Evolutionary conservation across 1,284 basidiomycete genomes (phyloP), one percentile per base, ranked within the genome.

Genomic region (Fereydounia khargensis): DNA sequence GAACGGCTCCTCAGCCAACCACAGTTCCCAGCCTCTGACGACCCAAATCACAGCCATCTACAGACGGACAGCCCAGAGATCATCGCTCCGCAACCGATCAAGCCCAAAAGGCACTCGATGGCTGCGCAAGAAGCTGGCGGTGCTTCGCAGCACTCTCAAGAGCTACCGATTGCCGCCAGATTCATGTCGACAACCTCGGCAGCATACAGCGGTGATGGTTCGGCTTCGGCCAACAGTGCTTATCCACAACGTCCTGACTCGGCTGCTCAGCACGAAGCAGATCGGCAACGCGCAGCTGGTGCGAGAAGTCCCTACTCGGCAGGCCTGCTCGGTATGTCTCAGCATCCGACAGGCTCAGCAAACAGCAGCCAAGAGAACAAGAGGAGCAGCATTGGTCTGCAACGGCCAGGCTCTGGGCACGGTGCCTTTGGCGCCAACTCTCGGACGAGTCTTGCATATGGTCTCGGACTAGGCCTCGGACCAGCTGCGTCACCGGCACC

Each of bases 141-240:
- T n/a, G n/a, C n/a, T n/a, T n/a, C n/a, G n/a, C n/a, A n/a, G n/a
- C n/a, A n/a, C 7, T 6, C 16, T 18, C 16, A 3, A 9, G 62
- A 68, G 22, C 46, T 70, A 0, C 67, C 67, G 4, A 70, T 70
- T 33, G 67, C 67, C 10, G 43, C 67, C 28, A 42, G 65, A 17
- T 70, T 56, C 42, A 62, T 68, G 65, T 53, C 58, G 4, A 39
- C 30, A 19, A 30, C 30, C 4, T 41, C 49, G 3, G 17, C 42
- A 0, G 25, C 31, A 9, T 11, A 8, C 2, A 33, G 11, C 31
- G 35, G 21, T 21, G 3, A 31, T 13, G 24, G 25, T 1, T 39
- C 31, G 3, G 31, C 17, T 16, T 25, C 28, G 13, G 27, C 14
- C 3, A 10, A 39, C 45, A 52, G 37, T 17, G 18, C 16, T 10